Percentiles rank a stretch among this genome's conserved stretches.
These are phyloP conservation scores for Lathyrus sativus DNA, from an alignment of 306 rosid genomes.

Conservation along the genomic window DNA sequence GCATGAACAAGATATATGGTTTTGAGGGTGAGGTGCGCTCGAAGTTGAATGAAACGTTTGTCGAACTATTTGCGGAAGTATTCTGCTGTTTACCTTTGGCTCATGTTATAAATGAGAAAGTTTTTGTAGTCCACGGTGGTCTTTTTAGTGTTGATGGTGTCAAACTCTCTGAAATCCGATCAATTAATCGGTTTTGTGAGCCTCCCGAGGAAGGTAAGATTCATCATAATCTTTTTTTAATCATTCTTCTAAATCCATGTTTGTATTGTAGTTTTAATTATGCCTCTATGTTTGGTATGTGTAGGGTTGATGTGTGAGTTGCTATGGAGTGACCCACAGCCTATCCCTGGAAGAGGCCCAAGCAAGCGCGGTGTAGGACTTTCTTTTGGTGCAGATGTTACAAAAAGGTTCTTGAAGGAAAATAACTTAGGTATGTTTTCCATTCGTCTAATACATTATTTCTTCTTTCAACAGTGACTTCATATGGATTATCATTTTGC, in stretches of 20 bases:
- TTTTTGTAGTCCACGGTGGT: slow-evolving; percentile 96
- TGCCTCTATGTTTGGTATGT: slow-evolving; percentile 29
- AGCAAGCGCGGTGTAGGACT: slow-evolving; percentile 99
- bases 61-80: slow-evolving; percentile 95
- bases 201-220: slow-evolving; percentile 96
- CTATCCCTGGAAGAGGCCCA: slow-evolving; percentile 92
- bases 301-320: slow-evolving; percentile 97
- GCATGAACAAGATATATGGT: slow-evolving; percentile 99
- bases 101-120: slow-evolving; percentile 81
- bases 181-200: slow-evolving; percentile 95
- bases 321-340: slow-evolving; percentile 99
- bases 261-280: background rate
- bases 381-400: slow-evolving; percentile 88
- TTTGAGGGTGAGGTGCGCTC: slow-evolving; percentile 98
- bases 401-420: slow-evolving; percentile 83
- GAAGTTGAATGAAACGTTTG: slow-evolving; percentile 82
- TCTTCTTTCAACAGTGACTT: slow-evolving; percentile 32
- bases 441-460: background rate
- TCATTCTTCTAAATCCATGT: background rate
- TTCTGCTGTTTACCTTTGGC: slow-evolving; percentile 94
- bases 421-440: slow-evolving; percentile 76
- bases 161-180: slow-evolving; percentile 78
- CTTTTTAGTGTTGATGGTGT: slow-evolving; percentile 98
- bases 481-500: slow-evolving; percentile 37
- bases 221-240: background rate